phyloP scores from a whole-genome alignment of 2,329 filamentous ascomycete species.

The Ascochyta viciae-villosae region DNA sequence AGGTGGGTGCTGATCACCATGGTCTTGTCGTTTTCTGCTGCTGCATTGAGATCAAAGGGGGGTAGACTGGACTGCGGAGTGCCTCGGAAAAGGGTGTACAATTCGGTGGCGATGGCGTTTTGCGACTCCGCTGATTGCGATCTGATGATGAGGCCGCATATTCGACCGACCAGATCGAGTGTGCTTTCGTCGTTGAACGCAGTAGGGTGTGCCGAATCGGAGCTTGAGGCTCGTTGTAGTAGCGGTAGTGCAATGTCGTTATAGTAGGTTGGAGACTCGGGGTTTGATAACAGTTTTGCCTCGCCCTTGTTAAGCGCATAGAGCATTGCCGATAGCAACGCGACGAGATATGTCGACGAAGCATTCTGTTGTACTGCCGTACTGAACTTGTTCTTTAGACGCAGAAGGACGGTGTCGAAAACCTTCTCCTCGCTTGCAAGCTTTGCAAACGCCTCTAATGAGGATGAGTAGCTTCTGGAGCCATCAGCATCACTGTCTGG shows the following conservation, averaged over 20 bases:
- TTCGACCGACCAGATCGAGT: constrained; percentile 66
- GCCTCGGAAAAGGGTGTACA: constrained; percentile 61
- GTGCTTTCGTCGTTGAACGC: constrained; percentile 57
- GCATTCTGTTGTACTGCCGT: constrained; percentile 61
- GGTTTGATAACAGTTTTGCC: constrained; percentile 57
- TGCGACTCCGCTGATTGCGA: constrained; percentile 60
- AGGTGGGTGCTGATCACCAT: constrained; percentile 66
- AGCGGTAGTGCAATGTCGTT: constrained; percentile 56
- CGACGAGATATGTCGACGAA: constrained; percentile 62
- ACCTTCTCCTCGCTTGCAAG: constrained; percentile 68
- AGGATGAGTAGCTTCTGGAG: constrained; percentile 58
- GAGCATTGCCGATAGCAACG: constrained; percentile 66
- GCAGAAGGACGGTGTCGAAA: constrained; percentile 68
- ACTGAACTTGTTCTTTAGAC: constrained; percentile 69
- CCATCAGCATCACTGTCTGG: constrained; percentile 63
- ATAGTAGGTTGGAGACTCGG: constrained; percentile 52
- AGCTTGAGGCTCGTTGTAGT: constrained; percentile 46
- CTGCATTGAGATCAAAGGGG: constrained; percentile 42
- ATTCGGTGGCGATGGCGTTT: constrained; percentile 58
- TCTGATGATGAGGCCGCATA: constrained; percentile 66
- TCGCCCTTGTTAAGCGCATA: constrained; percentile 65
- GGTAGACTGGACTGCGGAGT: constrained; percentile 35
- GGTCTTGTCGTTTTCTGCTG: constrained; percentile 50
- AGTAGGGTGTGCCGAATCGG: constrained; percentile 36
- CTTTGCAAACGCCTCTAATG: constrained; percentile 69